Evolutionary conservation across 2,329 filamentous ascomycete species (phyloP).

Genomic region (Mycocentrospora acerina): DNA sequence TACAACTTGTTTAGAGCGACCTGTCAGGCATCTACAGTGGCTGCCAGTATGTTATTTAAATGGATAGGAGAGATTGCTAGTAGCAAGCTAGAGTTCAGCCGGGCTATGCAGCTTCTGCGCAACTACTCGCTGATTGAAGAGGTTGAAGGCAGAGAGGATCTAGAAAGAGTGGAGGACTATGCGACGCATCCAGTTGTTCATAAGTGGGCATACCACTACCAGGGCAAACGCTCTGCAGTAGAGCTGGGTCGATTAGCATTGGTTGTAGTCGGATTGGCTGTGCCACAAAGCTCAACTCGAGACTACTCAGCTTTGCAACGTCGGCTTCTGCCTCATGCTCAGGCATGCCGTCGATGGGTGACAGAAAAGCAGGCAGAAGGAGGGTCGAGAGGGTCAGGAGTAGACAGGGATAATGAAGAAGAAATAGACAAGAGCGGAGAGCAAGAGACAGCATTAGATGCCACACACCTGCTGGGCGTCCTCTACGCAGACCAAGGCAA

Average conservation of each 20-base stretch:
- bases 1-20: slow-evolving; percentile 21
- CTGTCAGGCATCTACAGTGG: slow-evolving; percentile 2
- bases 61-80: slow-evolving; percentile 14
- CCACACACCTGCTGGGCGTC: slow-evolving; percentile 12
- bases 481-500: slow-evolving; percentile 23
- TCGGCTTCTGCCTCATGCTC: slow-evolving; percentile 19
- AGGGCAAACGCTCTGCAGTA: slow-evolving; percentile 12
- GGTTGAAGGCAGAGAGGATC: slow-evolving; percentile 11
- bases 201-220: slow-evolving; percentile 14
- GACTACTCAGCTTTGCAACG: slow-evolving; percentile 13
- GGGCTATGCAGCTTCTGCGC: slow-evolving; percentile 20
- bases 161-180: slow-evolving; percentile 13
- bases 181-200: slow-evolving; percentile 22
- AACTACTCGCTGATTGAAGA: slow-evolving; percentile 27
- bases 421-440: slow-evolving; percentile 2
- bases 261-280: slow-evolving; percentile 12
- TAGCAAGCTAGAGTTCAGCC: slow-evolving; percentile 16
- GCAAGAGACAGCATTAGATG: slow-evolving; percentile 9
- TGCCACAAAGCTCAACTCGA: slow-evolving; percentile 8
- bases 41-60: slow-evolving; percentile 10
- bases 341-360: slow-evolving; percentile 7
- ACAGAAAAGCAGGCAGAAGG: slow-evolving; percentile 4
- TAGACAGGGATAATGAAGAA: not conserved
- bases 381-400: not conserved
- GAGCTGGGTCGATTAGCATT: slow-evolving; percentile 11